Evolutionary conservation across 106 monocot genomes (phyloP).

Genomic region (Hemerocallis citrina): DNA sequence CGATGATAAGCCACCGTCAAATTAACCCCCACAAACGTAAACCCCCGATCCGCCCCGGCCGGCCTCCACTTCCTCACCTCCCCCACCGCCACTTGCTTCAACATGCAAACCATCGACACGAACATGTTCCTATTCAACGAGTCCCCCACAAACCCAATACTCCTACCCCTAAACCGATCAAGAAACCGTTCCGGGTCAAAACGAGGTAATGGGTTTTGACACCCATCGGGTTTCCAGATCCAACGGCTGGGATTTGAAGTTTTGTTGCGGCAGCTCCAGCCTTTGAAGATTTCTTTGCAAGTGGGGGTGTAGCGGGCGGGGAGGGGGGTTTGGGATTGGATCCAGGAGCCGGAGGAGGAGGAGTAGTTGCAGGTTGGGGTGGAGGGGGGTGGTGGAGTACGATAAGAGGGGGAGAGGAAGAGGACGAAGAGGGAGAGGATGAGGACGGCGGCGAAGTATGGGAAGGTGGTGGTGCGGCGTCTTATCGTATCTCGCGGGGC

Average conservation of each 20-base stretch:
- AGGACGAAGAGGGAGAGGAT: background rate
- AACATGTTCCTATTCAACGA: conserved; percentile 97
- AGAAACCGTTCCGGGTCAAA: conserved; percentile 61
- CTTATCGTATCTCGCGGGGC: background rate
- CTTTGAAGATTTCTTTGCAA: conserved; percentile 93
- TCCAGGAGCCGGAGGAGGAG: conserved; percentile 37
- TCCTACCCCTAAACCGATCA: conserved; percentile 20
- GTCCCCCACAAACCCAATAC: conserved; percentile 90
- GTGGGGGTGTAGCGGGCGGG: conserved; percentile 37
- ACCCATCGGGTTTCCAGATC: conserved; percentile 67
- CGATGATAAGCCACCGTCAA: conserved; percentile 88
- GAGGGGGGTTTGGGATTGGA: conserved; percentile 6
- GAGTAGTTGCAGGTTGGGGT: conserved; percentile 48
- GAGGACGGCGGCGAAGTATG: conserved; percentile 2
- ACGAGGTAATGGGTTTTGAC: conserved; percentile 44
- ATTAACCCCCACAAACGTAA: conserved; percentile 76
- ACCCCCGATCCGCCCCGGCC: conserved; percentile 73
- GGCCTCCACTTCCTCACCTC: conserved; percentile 86
- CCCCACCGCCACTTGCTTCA: conserved; percentile 29
- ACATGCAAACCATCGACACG: conserved; percentile 75
- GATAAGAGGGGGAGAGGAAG: background rate
- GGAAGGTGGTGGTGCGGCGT: background rate
- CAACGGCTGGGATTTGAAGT: conserved; percentile 22
- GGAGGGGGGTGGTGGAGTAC: background rate
- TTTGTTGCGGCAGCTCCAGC: conserved; percentile 70